Conservation (phyloP, 306 rosid species). For the Abrus precatorius region DNA sequence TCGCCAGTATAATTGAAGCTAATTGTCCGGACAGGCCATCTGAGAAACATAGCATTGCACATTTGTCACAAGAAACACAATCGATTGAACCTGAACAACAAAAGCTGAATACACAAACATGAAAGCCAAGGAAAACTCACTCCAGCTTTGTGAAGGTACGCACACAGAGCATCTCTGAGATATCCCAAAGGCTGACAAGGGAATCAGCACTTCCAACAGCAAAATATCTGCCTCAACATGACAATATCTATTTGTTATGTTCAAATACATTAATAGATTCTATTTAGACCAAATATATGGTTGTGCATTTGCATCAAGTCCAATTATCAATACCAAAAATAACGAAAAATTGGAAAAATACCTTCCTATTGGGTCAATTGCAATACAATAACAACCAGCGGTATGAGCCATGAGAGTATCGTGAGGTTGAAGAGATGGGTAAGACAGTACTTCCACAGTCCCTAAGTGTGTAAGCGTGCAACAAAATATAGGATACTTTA, state of each 20-base stretch:
- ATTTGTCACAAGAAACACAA: constrained; percentile 26
- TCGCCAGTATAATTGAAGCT: constrained; percentile 94
- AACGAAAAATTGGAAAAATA: constrained; percentile 49
- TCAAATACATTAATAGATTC: background rate
- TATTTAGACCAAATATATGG: constrained; percentile 11
- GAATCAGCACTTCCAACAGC: constrained; percentile 99
- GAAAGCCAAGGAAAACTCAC: constrained; percentile 60
- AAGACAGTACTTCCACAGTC: constrained; percentile 89
- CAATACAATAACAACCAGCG: constrained; percentile 98
- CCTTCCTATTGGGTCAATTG: constrained; percentile 96
- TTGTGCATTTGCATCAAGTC: constrained; percentile 12
- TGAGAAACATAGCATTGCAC: constrained; percentile 51
- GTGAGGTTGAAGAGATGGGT: constrained; percentile 89
- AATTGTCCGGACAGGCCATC: constrained; percentile 97
- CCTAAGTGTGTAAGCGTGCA: constrained; percentile 55
- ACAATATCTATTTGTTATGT: constrained; percentile 29
- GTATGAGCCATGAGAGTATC: constrained; percentile 98
- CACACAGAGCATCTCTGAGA: constrained; percentile 96
- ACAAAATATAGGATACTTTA: constrained; percentile 33
- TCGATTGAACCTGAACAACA: constrained; percentile 7
- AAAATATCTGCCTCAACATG: constrained; percentile 67
- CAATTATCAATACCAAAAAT: constrained; percentile 15
- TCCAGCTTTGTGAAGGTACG: constrained; percentile 92
- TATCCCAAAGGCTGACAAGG: constrained; percentile 93
- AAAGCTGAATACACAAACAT: constrained; percentile 31